Evolutionary conservation across 768 basidiomycete species (phyloP).

Genomic region (Brasilioporus rufonigricans): DNA sequence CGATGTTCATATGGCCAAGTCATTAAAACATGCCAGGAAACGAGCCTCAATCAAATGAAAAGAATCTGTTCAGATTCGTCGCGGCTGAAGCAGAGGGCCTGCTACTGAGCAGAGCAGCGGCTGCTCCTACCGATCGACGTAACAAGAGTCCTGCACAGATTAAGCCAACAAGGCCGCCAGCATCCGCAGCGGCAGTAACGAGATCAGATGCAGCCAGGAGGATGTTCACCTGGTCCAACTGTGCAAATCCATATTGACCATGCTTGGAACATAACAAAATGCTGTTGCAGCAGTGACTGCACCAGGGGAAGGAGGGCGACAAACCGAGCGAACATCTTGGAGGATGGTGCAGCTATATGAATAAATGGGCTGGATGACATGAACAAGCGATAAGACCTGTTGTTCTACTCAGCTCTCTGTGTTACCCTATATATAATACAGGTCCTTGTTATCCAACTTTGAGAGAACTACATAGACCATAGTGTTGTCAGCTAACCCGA

Average conservation of each 20-base stretch:
- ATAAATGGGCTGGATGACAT: slow-evolving; percentile 2
- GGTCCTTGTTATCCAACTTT: neutral
- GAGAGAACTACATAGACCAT: neutral
- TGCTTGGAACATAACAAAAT: neutral
- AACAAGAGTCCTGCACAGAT: slow-evolving; percentile 7
- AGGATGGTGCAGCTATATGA: neutral
- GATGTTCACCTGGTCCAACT: neutral
- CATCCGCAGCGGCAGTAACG: neutral
- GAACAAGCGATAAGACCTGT: neutral
- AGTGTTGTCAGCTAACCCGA: neutral
- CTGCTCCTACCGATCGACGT: slow-evolving; percentile 4
- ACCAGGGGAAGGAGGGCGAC: slow-evolving; percentile 15
- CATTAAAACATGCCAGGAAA: neutral
- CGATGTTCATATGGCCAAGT: neutral
- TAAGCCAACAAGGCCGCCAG: slow-evolving; percentile 5
- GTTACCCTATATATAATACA: neutral
- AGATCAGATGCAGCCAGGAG: neutral
- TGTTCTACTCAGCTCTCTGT: neutral
- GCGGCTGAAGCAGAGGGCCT: slow-evolving; percentile 9
- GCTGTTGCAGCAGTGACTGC: slow-evolving; percentile 15
- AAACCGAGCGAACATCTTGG: slow-evolving; percentile 14
- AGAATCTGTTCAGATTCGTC: slow-evolving; percentile 4
- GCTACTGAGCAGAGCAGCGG: neutral
- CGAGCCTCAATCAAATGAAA: too few species aligned
- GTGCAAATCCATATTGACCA: neutral